These are phyloP conservation scores for Fraxinus excelsior DNA, from an alignment of 257 asterid genomes.

Conservation along the genomic window DNA sequence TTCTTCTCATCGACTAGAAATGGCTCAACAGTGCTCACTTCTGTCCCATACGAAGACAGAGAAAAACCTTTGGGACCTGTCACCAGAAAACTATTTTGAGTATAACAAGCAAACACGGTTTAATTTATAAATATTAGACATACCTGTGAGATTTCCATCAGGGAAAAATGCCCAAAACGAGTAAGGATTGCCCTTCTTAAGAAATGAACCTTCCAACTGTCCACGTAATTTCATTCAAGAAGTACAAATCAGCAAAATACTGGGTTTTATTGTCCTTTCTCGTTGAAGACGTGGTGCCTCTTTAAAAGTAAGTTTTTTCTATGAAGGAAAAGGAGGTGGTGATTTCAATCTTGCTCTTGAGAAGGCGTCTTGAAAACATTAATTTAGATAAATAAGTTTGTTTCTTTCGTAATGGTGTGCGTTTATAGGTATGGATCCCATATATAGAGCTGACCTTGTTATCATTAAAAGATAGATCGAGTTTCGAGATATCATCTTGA, in stretches of 20 bases:
- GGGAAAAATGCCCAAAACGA: slow-evolving; percentile 93
- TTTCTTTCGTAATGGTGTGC: not conserved
- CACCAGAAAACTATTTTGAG: not conserved
- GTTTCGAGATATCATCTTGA: slow-evolving; percentile 56
- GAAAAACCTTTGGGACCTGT: slow-evolving; percentile 85
- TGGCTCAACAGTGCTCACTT: slow-evolving; percentile 78
- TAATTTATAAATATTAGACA: not conserved
- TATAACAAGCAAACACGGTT: not conserved
- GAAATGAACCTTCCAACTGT: slow-evolving; percentile 84
- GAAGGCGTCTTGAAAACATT: too few species aligned
- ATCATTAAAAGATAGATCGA: slow-evolving; percentile 54
- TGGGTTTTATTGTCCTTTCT: not conserved
- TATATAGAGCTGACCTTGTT: slow-evolving; percentile 45
- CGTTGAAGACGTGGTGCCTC: not conserved
- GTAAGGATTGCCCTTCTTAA: slow-evolving; percentile 65
- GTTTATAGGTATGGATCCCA: not conserved
- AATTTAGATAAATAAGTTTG: too few species aligned
- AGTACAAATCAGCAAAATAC: slow-evolving; percentile 10
- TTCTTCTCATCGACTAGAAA: slow-evolving; percentile 84
- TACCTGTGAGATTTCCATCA: slow-evolving; percentile 69
- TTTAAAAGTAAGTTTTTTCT: too few species aligned
- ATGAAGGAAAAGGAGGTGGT: not conserved
- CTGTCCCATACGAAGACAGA: slow-evolving; percentile 68
- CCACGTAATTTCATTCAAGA: slow-evolving; percentile 6
- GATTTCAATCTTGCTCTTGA: not conserved